Percentiles rank a stretch among this genome's conserved stretches.
These are phyloP conservation scores for Lanzia echinophila DNA, from an alignment of 2,329 filamentous ascomycete species.

Conservation along the genomic window DNA sequence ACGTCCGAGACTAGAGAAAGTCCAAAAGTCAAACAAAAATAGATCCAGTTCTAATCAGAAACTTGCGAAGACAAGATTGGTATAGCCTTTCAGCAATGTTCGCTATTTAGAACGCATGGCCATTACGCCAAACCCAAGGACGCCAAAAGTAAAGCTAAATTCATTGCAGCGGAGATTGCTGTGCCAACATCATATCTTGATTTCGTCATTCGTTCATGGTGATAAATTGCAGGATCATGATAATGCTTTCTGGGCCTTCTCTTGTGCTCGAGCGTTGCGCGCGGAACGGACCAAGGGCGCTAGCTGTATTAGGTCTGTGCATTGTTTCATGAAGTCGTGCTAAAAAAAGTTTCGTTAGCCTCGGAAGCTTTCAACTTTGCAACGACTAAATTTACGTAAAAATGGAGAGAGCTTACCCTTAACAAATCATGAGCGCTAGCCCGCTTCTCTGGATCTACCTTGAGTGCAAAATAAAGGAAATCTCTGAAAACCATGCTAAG, in stretches of 20 bases:
- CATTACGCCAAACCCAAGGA: not conserved
- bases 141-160: slow-evolving; percentile 2
- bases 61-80: not conserved
- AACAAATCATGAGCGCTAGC: slow-evolving; percentile 91
- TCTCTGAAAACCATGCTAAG: slow-evolving; percentile 79
- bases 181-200: slow-evolving; percentile 5
- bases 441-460: slow-evolving; percentile 95
- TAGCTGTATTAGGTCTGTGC: slow-evolving; percentile 67
- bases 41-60: not conserved
- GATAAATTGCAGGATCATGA: slow-evolving; percentile 12
- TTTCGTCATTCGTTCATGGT: slow-evolving; percentile 9
- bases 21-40: not conserved
- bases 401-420: slow-evolving; percentile 56
- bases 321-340: slow-evolving; percentile 76
- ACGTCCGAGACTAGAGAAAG: not conserved
- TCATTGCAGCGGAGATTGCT: slow-evolving; percentile 1
- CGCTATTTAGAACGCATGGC: not conserved
- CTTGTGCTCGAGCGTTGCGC: slow-evolving; percentile 75
- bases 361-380: not conserved
- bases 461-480: slow-evolving; percentile 86
- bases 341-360: slow-evolving; percentile 31
- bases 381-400: not conserved
- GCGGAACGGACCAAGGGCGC: slow-evolving; percentile 84
- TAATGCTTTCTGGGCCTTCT: slow-evolving; percentile 63
- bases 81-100: not conserved